phyloP scores from a whole-genome alignment of 163 green algal genomes.

The Prototheca wickerhamii region DNA sequence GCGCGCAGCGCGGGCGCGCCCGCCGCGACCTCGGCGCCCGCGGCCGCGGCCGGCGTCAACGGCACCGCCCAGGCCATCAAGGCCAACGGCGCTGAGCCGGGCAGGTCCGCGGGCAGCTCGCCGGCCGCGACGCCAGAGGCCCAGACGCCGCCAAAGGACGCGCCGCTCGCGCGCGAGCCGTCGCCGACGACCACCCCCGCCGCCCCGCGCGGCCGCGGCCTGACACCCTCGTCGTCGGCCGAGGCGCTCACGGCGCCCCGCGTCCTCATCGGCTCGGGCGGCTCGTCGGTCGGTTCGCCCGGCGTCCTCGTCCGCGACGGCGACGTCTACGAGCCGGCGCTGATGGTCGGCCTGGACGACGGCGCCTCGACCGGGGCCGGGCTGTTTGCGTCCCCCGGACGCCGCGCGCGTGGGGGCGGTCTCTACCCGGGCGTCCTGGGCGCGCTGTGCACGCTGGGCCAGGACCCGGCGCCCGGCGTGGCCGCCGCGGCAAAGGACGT shows the following conservation, averaged over 20 bases:
- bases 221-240: neutral
- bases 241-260: neutral
- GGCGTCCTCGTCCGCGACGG: constrained; percentile 18
- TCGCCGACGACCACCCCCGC: too few species aligned
- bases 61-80: neutral
- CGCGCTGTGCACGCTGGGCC: constrained; percentile 34
- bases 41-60: neutral
- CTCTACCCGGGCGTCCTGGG: constrained; percentile 25
- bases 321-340: constrained; percentile 21
- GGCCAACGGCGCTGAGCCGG: neutral
- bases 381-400: constrained; percentile 35
- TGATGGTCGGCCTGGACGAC: constrained; percentile 19
- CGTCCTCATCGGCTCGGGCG: neutral
- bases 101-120: too few species aligned
- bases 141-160: too few species aligned
- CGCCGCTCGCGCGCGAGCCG: too few species aligned
- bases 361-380: constrained; percentile 4
- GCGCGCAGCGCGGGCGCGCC: neutral
- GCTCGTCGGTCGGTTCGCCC: constrained; percentile 3
- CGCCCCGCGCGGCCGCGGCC: too few species aligned
- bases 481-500: constrained; percentile 16
- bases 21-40: neutral
- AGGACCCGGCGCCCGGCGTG: constrained; percentile 36
- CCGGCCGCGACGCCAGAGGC: too few species aligned
- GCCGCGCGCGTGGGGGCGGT: constrained; percentile 36